Percentiles rank a stretch among this genome's conserved stretches.
Conservation (phyloP, 192 early-diverging fungal genomes). For the Coemansia sp. region DNA sequence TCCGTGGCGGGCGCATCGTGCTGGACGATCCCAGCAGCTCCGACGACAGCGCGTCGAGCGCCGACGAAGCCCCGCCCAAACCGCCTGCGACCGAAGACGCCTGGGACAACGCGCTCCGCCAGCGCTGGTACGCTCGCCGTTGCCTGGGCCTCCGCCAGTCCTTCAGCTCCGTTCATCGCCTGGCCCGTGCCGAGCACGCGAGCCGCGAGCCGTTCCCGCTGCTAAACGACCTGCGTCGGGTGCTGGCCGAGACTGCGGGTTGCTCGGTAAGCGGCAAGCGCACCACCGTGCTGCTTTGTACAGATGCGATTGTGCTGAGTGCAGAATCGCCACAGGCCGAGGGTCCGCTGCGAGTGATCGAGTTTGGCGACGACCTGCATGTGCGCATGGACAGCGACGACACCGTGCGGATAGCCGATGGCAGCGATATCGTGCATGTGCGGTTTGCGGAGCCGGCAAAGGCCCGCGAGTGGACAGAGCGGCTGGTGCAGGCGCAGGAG, state of each 20-base stretch:
- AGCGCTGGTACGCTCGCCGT: conserved; percentile 43
- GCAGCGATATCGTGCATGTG: background rate
- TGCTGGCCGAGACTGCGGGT: conserved; percentile 22
- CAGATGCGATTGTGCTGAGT: conserved; percentile 34
- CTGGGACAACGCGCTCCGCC: conserved; percentile 43
- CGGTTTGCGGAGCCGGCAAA: conserved; percentile 17
- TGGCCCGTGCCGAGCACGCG: conserved; percentile 38
- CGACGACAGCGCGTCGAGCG: conserved; percentile 22
- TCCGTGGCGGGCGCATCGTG: conserved; percentile 47
- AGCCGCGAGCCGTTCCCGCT: conserved; percentile 28
- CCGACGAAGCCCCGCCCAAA: background rate
- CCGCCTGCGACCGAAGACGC: no score
- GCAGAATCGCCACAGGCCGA: background rate
- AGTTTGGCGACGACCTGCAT: conserved; percentile 27
- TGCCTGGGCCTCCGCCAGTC: conserved; percentile 38
- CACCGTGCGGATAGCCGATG: conserved; percentile 11
- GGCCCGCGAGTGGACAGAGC: conserved; percentile 33
- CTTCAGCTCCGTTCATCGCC: conserved; percentile 37
- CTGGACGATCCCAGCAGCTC: conserved; percentile 46
- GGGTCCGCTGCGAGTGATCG: conserved; percentile 28
- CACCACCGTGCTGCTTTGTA: conserved; percentile 34
- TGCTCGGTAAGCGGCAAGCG: background rate
- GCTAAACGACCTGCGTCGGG: conserved; percentile 39
- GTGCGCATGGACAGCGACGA: conserved; percentile 18
- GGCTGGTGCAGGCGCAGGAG: conserved; percentile 18